Evolutionary conservation across 805 yeast species (phyloP), one percentile per base, ranked within the genome.

Genomic region (Candida krabiensis): DNA sequence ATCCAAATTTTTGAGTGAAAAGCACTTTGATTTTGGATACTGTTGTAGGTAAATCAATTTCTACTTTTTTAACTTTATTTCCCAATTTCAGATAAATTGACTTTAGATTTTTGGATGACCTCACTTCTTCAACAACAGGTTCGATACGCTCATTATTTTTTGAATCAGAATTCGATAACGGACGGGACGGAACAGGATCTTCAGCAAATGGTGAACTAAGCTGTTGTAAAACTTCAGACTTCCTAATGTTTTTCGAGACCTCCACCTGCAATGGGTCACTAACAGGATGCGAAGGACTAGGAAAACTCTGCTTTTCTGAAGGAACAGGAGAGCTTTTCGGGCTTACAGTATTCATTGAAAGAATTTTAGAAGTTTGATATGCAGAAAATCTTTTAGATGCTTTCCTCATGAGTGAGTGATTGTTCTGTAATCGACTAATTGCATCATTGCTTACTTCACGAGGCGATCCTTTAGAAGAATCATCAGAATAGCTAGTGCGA

Each of bases 371-470:
- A 0, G 60, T 56, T 55, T 91, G 98, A 44, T 90, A 91, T 0
- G 97, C 96, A 4, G 96, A 88, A 56, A 84, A 91, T 38, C 99
- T 70, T 50, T 91, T 83, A 0, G 97, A 90, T 0, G 98, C 99
- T 44, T 96, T 75, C 49, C 99, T 75, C 66, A 84, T 95, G 22
- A 93, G 67, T 3, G 86, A 83, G 33, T 86, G 86, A 3, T 90
- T 87, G 31, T 82, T 80, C 53, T 91, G 96, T 8, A 91, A 68
- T 49, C 86, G 86, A 0, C 80, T 70, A 19, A 90, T 67, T 0
- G 96, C 88, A 50, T 83, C 88, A 15, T 59, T 63, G 21, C 43
- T 26, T 4, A 8, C 11, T 45, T 38, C 30, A 16, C 32, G 36
- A 18, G 33, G 24, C 13, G 46, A 25, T 18, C 25, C 29, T 3